Conservation (phyloP, 1,284 basidiomycete species). For the Takashimella tepidaria region DNA sequence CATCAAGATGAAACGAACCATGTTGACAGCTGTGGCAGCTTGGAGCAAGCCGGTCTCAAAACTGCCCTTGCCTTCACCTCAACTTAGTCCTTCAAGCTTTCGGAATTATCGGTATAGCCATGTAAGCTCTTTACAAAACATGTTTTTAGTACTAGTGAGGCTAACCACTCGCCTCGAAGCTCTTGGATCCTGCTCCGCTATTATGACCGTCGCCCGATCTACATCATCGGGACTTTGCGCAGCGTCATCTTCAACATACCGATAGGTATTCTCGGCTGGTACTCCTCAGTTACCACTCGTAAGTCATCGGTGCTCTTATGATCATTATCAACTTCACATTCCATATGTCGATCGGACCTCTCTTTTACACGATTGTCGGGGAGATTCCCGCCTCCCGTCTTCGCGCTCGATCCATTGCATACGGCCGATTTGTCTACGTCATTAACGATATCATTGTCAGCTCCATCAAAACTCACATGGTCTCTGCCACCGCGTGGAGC, state of each 20-base stretch:
- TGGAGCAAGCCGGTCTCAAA: slow-evolving; percentile 31
- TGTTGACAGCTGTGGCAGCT: too few relatives aligned
- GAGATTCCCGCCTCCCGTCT: slow-evolving; percentile 48
- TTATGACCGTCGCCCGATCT: slow-evolving; percentile 1
- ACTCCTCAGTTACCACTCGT: neutral
- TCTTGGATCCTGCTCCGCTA: slow-evolving; percentile 11
- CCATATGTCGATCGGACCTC: slow-evolving; percentile 46
- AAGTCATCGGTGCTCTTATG: neutral
- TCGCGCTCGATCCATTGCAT: slow-evolving; percentile 44
- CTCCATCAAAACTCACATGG: slow-evolving; percentile 47
- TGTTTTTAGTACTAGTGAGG: too few relatives aligned
- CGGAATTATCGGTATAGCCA: slow-evolving; percentile 34
- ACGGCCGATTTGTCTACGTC: neutral
- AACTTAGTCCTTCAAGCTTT: slow-evolving; percentile 37
- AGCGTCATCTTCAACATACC: slow-evolving; percentile 2
- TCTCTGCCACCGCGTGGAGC: slow-evolving; percentile 48
- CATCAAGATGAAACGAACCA: too few relatives aligned
- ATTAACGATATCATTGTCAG: slow-evolving; percentile 26
- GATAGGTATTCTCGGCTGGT: neutral
- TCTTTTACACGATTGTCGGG: slow-evolving; percentile 49
- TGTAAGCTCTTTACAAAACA: slow-evolving; percentile 3
- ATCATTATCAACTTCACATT: slow-evolving; percentile 31
- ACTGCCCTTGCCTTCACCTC: slow-evolving; percentile 32
- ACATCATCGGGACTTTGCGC: neutral
- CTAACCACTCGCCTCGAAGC: slow-evolving; percentile 38